These are phyloP conservation scores for Cladophialophora psammophila DNA, from an alignment of 2,329 filamentous ascomycete genomes.

Conservation along the genomic window DNA sequence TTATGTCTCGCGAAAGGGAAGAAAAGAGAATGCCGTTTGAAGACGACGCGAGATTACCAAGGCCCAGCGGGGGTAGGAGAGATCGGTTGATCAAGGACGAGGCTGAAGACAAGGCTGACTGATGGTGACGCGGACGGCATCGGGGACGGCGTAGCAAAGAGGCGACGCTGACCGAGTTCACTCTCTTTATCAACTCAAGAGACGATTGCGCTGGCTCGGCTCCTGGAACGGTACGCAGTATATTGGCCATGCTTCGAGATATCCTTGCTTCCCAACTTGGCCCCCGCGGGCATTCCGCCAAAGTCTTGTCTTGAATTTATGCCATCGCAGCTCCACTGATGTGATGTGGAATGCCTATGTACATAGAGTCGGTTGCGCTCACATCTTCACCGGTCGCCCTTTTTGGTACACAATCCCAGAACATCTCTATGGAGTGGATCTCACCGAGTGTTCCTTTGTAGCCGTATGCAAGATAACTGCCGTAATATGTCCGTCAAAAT, in stretches of 20 bases:
- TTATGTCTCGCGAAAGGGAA: too few species aligned
- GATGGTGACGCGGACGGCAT: too few species aligned
- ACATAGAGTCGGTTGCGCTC: conserved; percentile 2
- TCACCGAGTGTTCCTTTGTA: background rate
- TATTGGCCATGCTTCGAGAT: background rate
- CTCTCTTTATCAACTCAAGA: background rate
- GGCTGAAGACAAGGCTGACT: background rate
- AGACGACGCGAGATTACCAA: too few species aligned
- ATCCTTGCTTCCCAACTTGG: too few species aligned
- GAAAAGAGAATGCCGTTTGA: too few species aligned
- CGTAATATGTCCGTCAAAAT: background rate
- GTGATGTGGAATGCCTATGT: background rate
- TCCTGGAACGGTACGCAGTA: background rate
- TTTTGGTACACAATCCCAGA: background rate
- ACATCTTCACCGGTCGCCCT: background rate
- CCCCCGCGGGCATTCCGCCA: background rate
- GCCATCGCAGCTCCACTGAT: background rate
- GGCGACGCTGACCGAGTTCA: too few species aligned
- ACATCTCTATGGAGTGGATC: background rate
- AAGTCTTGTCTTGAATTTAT: conserved; percentile 1
- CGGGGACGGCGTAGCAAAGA: too few species aligned
- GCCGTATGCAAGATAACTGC: background rate
- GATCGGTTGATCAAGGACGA: background rate
- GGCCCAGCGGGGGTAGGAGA: too few species aligned
- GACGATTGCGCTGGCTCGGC: background rate